Conservation (phyloP, 371 early-diverging fungal species). For the Lichtheimia ramosa region DNA sequence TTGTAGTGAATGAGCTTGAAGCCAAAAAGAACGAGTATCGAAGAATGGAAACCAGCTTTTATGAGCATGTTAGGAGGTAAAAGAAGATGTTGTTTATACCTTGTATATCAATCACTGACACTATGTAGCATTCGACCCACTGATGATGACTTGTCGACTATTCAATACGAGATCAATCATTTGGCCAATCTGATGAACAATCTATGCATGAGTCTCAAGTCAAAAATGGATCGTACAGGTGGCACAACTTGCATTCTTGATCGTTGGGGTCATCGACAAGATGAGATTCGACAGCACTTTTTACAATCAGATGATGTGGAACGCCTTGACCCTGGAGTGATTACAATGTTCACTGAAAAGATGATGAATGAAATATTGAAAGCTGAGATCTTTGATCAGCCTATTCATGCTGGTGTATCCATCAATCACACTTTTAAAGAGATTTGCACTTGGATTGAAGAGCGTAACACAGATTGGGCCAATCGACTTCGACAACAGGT, state of each 20-base stretch:
- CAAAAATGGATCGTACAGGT: constrained; percentile 30
- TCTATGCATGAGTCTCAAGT: constrained; percentile 40
- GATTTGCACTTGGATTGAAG: constrained; percentile 34
- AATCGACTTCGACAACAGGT: constrained; percentile 42
- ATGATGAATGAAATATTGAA: constrained; percentile 29
- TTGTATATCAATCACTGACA: too few species aligned
- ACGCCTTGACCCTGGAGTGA: constrained; percentile 31
- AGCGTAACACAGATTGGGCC: constrained; percentile 38
- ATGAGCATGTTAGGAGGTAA: constrained; percentile 26
- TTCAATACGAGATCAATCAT: constrained; percentile 42
- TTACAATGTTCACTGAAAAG: constrained; percentile 46
- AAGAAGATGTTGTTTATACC: too few species aligned
- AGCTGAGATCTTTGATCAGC: constrained; percentile 29
- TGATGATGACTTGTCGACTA: constrained; percentile 51
- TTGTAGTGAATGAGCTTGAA: constrained; percentile 26
- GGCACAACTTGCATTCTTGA: constrained; percentile 29
- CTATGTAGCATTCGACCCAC: constrained; percentile 37
- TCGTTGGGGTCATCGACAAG: constrained; percentile 16
- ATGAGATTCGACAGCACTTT: constrained; percentile 10
- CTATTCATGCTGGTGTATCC: constrained; percentile 44
- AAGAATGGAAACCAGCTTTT: constrained; percentile 41
- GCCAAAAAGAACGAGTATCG: constrained; percentile 37
- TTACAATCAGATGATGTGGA: constrained; percentile 10
- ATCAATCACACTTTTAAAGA: constrained; percentile 38
- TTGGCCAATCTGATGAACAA: constrained; percentile 39